phyloP scores from a whole-genome alignment of 768 basidiomycete genomes.

The Boletus sp. region DNA sequence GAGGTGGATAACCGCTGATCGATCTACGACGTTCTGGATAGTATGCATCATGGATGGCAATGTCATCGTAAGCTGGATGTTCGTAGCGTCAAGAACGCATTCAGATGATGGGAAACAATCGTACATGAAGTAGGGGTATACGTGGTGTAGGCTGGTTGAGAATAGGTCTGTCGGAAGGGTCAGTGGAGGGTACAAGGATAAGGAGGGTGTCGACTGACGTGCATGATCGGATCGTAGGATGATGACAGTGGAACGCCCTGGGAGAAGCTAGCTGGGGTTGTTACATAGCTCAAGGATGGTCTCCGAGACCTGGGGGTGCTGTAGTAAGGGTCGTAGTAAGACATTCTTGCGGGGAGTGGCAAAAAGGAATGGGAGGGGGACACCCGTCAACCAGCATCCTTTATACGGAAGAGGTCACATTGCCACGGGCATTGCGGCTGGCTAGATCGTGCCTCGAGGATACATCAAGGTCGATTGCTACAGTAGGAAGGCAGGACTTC shows the following conservation, averaged over 20 bases:
- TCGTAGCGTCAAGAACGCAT: background rate
- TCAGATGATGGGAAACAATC: constrained; percentile 7
- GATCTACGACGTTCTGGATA: constrained; percentile 34
- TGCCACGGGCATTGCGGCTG: constrained; percentile 17
- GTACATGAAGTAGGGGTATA: constrained; percentile 46
- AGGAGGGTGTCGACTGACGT: constrained; percentile 33
- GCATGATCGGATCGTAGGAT: constrained; percentile 41
- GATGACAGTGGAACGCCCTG: constrained; percentile 32
- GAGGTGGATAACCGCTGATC: constrained; percentile 19
- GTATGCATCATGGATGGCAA: constrained; percentile 47
- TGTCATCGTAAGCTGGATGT: constrained; percentile 52
- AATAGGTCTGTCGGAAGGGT: constrained; percentile 31
- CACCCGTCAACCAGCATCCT: background rate
- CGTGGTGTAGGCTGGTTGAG: constrained; percentile 43
- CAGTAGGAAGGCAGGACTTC: constrained; percentile 13
- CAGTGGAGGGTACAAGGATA: background rate
- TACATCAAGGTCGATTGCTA: constrained; percentile 19
- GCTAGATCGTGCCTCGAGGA: constrained; percentile 29
- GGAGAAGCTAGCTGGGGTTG: constrained; percentile 15
- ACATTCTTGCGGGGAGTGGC: constrained; percentile 30
- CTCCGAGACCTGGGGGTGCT: constrained; percentile 31
- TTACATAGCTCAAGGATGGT: constrained; percentile 33
- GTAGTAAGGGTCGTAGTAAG: constrained; percentile 43
- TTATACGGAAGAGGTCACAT: constrained; percentile 23
- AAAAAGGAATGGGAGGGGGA: constrained; percentile 6